phyloP scores from a whole-genome alignment of 2,329 filamentous ascomycete species.

The Cladophialophora bantiana region DNA sequence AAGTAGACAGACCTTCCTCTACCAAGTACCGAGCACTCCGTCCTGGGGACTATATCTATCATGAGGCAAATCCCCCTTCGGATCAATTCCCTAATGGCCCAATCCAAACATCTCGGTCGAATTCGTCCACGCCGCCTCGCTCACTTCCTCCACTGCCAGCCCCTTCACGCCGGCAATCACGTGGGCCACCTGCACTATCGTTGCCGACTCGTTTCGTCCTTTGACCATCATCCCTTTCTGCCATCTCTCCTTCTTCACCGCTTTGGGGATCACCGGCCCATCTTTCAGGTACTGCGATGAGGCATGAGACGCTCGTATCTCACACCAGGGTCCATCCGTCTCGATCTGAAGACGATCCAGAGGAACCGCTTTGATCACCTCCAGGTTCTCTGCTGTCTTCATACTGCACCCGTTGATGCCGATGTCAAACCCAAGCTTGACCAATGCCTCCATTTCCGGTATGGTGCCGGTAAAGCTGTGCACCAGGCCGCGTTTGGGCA shows the following conservation, averaged over 20 bases:
- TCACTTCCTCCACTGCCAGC: slow-evolving; percentile 78
- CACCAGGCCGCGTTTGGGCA: slow-evolving; percentile 81
- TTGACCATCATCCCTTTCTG: slow-evolving; percentile 87
- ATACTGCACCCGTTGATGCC: slow-evolving; percentile 97
- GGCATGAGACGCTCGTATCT: slow-evolving; percentile 88
- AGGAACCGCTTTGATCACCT: slow-evolving; percentile 79
- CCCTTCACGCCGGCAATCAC: slow-evolving; percentile 88
- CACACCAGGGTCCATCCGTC: slow-evolving; percentile 97
- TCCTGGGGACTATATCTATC: no score
- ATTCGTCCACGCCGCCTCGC: slow-evolving; percentile 73
- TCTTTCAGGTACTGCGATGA: slow-evolving; percentile 73
- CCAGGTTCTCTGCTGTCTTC: slow-evolving; percentile 91
- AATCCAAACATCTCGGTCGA: slow-evolving; percentile 80
- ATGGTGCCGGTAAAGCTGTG: slow-evolving; percentile 92
- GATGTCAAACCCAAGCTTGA: slow-evolving; percentile 82
- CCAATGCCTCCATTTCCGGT: slow-evolving; percentile 81
- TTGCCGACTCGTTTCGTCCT: slow-evolving; percentile 90
- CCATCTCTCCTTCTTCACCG: slow-evolving; percentile 97
- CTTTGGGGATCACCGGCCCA: slow-evolving; percentile 75
- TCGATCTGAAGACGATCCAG: slow-evolving; percentile 87
- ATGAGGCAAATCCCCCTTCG: slow-evolving; percentile 38
- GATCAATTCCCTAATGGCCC: slow-evolving; percentile 48
- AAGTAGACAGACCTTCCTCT: no score
- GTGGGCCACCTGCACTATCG: slow-evolving; percentile 84
- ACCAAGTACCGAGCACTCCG: no score